A percentile compares a stretch with the other conserved stretches of the same genome.
These are phyloP conservation scores for Clitopilus passeckerianus DNA, from an alignment of 768 basidiomycete species.

Conservation along the genomic window DNA sequence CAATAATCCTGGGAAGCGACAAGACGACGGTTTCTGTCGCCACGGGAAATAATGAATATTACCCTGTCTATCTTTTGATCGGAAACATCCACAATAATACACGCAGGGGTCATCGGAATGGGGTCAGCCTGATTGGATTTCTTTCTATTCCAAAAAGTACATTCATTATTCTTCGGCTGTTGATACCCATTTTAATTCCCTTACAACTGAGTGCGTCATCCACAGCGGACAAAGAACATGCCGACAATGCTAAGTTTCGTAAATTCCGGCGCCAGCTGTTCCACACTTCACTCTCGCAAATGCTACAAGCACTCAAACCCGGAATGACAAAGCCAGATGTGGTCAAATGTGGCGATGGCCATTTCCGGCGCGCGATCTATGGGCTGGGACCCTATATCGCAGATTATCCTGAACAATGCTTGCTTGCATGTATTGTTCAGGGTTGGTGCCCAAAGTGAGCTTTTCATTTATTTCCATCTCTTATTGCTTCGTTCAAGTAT, in stretches of 20 bases:
- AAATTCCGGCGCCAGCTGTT: slow-evolving; percentile 15
- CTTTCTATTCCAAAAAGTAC: slow-evolving; percentile 20
- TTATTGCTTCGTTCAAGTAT: too few relatives aligned
- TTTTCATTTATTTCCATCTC: too few relatives aligned
- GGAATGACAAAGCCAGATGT: slow-evolving; percentile 20
- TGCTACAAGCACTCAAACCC: slow-evolving; percentile 13
- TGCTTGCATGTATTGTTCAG: slow-evolving; percentile 16
- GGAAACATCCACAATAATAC: slow-evolving; percentile 4
- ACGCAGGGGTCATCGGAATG: slow-evolving; percentile 10
- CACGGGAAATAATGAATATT: slow-evolving; percentile 12
- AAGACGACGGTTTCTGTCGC: slow-evolving; percentile 22
- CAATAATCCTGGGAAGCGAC: slow-evolving; percentile 21
- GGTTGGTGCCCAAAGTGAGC: slow-evolving; percentile 23
- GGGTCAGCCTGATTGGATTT: slow-evolving; percentile 9
- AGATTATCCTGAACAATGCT: slow-evolving; percentile 21
- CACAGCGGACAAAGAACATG: slow-evolving; percentile 1
- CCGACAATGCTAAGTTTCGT: slow-evolving; percentile 5
- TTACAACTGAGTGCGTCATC: too few relatives aligned
- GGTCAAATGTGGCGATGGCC: slow-evolving; percentile 18
- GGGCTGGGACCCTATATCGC: slow-evolving; percentile 24
- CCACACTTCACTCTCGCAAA: slow-evolving; percentile 14
- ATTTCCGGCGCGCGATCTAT: slow-evolving; percentile 17
- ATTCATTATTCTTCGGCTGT: too few relatives aligned
- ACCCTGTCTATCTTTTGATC: slow-evolving; percentile 8
- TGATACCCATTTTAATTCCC: neutral